Conservation (phyloP, 306 rosid species). For the Ceratonia siliqua region DNA sequence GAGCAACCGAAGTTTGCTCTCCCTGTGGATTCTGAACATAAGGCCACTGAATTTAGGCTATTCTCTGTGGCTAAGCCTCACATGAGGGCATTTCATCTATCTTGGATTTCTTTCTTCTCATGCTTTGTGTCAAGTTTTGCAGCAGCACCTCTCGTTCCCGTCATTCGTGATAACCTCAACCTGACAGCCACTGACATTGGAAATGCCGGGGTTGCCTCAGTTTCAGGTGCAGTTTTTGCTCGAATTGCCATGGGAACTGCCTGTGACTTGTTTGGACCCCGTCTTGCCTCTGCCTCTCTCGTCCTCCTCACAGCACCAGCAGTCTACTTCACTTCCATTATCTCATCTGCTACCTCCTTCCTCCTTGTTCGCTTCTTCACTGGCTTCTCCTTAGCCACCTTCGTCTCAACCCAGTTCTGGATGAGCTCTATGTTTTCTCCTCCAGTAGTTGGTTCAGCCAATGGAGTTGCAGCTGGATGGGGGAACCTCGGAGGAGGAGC, state of each 20-base stretch:
- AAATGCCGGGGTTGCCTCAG: conserved; percentile 90
- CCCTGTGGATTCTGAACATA: conserved; percentile 84
- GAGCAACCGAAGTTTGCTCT: conserved; percentile 45
- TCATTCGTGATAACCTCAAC: conserved; percentile 83
- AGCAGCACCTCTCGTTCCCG: conserved; percentile 73
- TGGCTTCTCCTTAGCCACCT: conserved; percentile 82
- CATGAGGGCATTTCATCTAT: conserved; percentile 86
- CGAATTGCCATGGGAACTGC: conserved; percentile 84
- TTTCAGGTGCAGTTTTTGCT: conserved; percentile 83
- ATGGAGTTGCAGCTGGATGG: conserved; percentile 81
- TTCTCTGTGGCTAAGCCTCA: conserved; percentile 73
- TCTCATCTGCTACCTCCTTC: conserved; percentile 54
- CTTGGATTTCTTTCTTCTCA: conserved; percentile 81
- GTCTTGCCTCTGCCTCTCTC: conserved; percentile 70
- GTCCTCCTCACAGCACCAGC: conserved; percentile 72
- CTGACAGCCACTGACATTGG: conserved; percentile 89
- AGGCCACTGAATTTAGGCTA: conserved; percentile 66
- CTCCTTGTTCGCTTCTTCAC: conserved; percentile 80
- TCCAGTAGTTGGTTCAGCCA: conserved; percentile 72
- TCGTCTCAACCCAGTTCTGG: conserved; percentile 94
- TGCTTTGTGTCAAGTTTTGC: conserved; percentile 87
- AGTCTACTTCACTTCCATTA: conserved; percentile 60
- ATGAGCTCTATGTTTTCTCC: conserved; percentile 94
- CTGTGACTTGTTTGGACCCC: conserved; percentile 81
- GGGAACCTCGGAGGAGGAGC: conserved; percentile 93